Percentiles rank a stretch among this genome's conserved stretches.
Conservation (phyloP, 129 eudicot species). For the Lactuca saligna region DNA sequence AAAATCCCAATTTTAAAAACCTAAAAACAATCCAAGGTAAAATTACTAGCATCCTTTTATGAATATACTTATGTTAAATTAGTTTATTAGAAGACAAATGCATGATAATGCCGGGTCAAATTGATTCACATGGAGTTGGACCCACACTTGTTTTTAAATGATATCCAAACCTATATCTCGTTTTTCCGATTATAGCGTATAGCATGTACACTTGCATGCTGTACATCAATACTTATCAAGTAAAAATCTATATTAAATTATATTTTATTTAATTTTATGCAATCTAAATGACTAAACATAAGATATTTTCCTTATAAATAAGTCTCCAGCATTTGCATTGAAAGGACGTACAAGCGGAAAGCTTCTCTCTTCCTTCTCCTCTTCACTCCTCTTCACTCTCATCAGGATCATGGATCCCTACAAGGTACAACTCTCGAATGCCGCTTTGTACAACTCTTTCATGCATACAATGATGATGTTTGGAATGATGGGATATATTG, state of each 20-base stretch:
- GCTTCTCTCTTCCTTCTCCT: slow-evolving; percentile 17
- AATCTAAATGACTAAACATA: not conserved
- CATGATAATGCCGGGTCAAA: not conserved
- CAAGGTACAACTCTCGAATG: slow-evolving; percentile 31
- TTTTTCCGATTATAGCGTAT: not conserved
- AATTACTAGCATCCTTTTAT: too few relatives aligned
- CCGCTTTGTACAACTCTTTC: not conserved
- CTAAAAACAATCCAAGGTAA: too few relatives aligned
- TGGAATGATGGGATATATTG: too few relatives aligned
- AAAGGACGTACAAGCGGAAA: slow-evolving; percentile 23
- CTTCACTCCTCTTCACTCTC: not conserved
- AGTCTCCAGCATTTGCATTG: slow-evolving; percentile 16
- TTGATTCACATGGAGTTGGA: not conserved
- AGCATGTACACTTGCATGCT: not conserved
- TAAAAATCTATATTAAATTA: not conserved
- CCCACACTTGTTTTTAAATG: not conserved
- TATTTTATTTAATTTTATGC: slow-evolving; percentile 5
- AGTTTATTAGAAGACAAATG: too few relatives aligned
- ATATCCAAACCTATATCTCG: not conserved
- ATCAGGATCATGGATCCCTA: slow-evolving; percentile 38
- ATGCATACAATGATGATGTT: not conserved
- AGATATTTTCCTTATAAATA: slow-evolving; percentile 36
- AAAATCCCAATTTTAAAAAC: too few relatives aligned
- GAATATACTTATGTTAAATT: too few relatives aligned
- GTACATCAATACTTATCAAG: slow-evolving; percentile 4